A percentile compares a stretch with the other conserved stretches of the same genome.
Evolutionary conservation across 1,284 basidiomycete species (phyloP).

Genomic region (Irpex lacteus): DNA sequence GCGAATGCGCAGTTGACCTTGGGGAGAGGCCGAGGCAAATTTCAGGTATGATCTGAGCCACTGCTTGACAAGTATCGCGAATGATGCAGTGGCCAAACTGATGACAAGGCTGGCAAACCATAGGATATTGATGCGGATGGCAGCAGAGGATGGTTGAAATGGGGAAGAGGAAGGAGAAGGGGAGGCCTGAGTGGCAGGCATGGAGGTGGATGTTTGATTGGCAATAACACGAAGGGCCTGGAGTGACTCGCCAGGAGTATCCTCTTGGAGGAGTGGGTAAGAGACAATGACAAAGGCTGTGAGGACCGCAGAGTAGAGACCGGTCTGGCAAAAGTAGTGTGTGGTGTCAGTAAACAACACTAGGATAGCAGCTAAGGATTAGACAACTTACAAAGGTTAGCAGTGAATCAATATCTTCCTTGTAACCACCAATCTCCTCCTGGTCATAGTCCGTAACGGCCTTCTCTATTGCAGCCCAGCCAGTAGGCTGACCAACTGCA

Average conservation of each 20-base stretch:
- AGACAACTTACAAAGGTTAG: not conserved
- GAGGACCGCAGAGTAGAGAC: slow-evolving; percentile 16
- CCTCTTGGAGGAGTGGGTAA: slow-evolving; percentile 6
- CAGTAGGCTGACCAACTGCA: not conserved
- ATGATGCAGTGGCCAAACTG: slow-evolving; percentile 14
- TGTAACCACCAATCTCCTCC: not conserved
- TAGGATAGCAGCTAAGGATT: not conserved
- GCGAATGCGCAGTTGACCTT: slow-evolving; percentile 3
- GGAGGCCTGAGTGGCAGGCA: not conserved
- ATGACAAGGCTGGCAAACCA: slow-evolving; percentile 16
- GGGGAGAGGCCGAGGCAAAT: not conserved
- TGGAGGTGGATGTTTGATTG: not conserved
- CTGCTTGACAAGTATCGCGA: slow-evolving; percentile 17
- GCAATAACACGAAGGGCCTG: not conserved
- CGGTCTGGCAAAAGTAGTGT: slow-evolving; percentile 3
- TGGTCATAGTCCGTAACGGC: not conserved
- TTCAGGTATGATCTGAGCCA: slow-evolving; percentile 14
- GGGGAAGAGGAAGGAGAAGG: not conserved
- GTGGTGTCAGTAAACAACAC: not conserved
- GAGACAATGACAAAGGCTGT: slow-evolving; percentile 15
- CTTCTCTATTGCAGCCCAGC: not conserved
- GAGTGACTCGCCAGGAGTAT: not conserved
- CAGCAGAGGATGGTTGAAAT: not conserved
- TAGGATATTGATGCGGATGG: slow-evolving; percentile 9
- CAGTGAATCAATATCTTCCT: not conserved